A percentile compares a stretch with the other conserved stretches of the same genome.
These are phyloP conservation scores for Hyaloscypha bicolor DNA, from an alignment of 495 filamentous ascomycete species.

Conservation along the genomic window DNA sequence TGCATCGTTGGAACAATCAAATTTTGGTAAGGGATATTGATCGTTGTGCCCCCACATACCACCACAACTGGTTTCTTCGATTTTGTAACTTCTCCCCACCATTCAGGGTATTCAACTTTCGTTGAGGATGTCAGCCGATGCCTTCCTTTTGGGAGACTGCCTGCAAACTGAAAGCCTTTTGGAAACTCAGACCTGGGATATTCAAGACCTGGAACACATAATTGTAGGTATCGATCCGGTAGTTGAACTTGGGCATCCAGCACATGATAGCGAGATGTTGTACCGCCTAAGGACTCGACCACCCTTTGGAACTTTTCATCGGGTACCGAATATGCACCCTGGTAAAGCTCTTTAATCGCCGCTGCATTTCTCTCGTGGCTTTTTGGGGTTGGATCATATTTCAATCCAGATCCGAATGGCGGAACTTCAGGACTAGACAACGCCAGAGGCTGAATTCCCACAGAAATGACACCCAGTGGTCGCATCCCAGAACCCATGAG, in stretches of 20 bases:
- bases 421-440: constrained; percentile 27
- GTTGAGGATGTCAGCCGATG: background rate
- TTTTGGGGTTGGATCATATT: constrained; percentile 16
- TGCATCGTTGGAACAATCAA: constrained; percentile 33
- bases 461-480: constrained; percentile 10
- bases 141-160: no score
- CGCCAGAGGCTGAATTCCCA: constrained; percentile 24
- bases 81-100: constrained; percentile 33
- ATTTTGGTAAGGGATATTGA: constrained; percentile 23
- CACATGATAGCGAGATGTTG: background rate
- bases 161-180: no score
- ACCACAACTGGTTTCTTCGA: constrained; percentile 32
- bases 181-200: constrained; percentile 29
- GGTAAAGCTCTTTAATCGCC: constrained; percentile 11
- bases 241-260: constrained; percentile 34
- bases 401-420: constrained; percentile 31
- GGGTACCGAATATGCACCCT: constrained; percentile 2
- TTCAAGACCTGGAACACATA: constrained; percentile 40
- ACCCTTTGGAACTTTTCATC: background rate
- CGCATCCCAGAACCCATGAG: constrained; percentile 23
- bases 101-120: constrained; percentile 27
- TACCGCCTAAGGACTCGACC: constrained; percentile 6
- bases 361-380: constrained; percentile 16
- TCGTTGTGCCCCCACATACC: constrained; percentile 36
- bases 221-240: constrained; percentile 34